phyloP scores from a whole-genome alignment of 345 rosid genomes.

The Salix exigua region DNA sequence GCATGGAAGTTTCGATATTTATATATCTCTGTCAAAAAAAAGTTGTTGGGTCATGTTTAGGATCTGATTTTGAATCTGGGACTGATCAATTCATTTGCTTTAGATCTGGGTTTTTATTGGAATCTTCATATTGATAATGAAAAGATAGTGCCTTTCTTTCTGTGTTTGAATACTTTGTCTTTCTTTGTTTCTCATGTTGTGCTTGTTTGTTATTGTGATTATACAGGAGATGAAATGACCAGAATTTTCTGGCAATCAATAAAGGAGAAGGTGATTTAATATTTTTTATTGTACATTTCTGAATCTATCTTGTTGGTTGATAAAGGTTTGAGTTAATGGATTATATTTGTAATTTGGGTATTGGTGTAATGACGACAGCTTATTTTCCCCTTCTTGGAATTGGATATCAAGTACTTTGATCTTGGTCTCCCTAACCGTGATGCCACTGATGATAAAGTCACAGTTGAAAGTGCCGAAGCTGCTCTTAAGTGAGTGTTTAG shows the following conservation, averaged over 20 bases:
- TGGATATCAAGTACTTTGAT: conserved; percentile 23
- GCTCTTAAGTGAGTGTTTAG: conserved; percentile 15
- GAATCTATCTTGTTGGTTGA: not conserved
- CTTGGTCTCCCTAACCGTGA: conserved; percentile 24
- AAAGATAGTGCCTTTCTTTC: not conserved
- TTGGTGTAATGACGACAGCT: not conserved
- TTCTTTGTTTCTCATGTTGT: not conserved
- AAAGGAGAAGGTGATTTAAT: conserved; percentile 73
- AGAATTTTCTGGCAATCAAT: conserved; percentile 88
- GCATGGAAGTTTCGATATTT: conserved; percentile 3
- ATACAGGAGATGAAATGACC: conserved; percentile 99
- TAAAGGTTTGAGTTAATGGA: not conserved
- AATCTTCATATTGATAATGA: not conserved
- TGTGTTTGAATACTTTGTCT: not conserved
- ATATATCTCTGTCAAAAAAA: not conserved
- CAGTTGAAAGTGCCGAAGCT: conserved; percentile 24
- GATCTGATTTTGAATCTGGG: not conserved
- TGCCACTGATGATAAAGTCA: conserved; percentile 23
- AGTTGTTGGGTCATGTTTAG: conserved; percentile 1
- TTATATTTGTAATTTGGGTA: not conserved
- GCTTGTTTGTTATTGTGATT: conserved; percentile 10
- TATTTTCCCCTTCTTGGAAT: conserved; percentile 19
- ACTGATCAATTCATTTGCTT: not conserved
- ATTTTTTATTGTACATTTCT: not conserved
- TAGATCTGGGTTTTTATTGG: not conserved